phyloP scores from a whole-genome alignment of 1,284 basidiomycete genomes.

The Marasmius sp. region DNA sequence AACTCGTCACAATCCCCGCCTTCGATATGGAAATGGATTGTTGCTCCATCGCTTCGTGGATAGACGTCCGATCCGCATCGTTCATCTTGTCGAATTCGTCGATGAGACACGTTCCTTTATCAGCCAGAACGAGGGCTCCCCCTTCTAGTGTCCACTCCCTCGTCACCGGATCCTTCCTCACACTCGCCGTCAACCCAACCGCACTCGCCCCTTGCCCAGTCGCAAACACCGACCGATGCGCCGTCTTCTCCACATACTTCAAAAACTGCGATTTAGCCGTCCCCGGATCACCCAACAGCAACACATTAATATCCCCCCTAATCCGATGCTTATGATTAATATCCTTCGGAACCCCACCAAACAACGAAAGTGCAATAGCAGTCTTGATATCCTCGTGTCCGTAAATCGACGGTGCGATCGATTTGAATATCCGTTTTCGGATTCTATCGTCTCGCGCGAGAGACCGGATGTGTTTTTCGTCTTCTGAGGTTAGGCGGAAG shows the following conservation, averaged over 20 bases:
- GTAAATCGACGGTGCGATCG: constrained; percentile 97
- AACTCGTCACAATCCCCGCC: constrained; percentile 95
- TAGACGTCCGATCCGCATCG: constrained; percentile 94
- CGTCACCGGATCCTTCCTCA: constrained; percentile 96
- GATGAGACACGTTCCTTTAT: constrained; percentile 98
- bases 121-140: constrained; percentile 94
- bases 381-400: constrained; percentile 99
- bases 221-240: constrained; percentile 95
- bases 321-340: constrained; percentile 96
- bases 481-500: constrained; percentile 95
- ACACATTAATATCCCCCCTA: constrained; percentile 96
- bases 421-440: constrained; percentile 96
- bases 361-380: constrained; percentile 91
- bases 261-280: constrained; percentile 99
- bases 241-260: constrained; percentile 99
- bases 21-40: constrained; percentile 99
- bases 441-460: constrained; percentile 92
- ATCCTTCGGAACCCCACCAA: constrained; percentile 93
- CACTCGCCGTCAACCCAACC: constrained; percentile 97
- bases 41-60: constrained; percentile 99
- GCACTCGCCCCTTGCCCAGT: constrained; percentile 98
- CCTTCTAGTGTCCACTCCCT: constrained; percentile 99
- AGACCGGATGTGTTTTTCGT: constrained; percentile 87
- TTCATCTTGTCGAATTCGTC: constrained; percentile 99
- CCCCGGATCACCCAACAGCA: constrained; percentile 95